Evolutionary conservation across 2,329 filamentous ascomycete genomes (phyloP).

Genomic region (Colletotrichum lini): DNA sequence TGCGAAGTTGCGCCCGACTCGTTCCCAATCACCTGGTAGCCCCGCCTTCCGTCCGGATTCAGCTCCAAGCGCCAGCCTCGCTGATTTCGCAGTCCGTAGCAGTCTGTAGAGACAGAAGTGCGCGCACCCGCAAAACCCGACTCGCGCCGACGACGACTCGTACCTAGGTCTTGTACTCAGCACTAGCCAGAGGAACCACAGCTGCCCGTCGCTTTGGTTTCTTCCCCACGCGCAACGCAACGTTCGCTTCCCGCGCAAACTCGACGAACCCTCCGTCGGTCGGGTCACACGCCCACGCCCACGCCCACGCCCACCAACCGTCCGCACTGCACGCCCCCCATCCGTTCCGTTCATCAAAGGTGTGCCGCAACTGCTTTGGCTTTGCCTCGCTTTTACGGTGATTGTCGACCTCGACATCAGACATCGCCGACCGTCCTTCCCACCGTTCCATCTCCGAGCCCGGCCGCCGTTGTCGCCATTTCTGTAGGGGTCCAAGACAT

Average conservation of each 20-base stretch:
- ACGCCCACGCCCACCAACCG: background rate
- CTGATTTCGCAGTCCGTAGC: conserved; percentile 19
- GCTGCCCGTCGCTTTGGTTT: conserved; percentile 12
- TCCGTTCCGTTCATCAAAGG: conserved; percentile 29
- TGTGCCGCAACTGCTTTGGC: background rate
- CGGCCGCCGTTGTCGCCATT: conserved; percentile 26
- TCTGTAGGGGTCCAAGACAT: conserved; percentile 36
- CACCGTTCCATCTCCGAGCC: conserved; percentile 29
- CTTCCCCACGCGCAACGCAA: conserved; percentile 29
- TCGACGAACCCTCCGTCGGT: conserved; percentile 24
- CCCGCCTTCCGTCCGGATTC: conserved; percentile 20
- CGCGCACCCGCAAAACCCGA: conserved; percentile 1
- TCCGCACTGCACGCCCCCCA: conserved; percentile 27
- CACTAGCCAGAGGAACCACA: background rate
- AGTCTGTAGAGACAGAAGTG: background rate
- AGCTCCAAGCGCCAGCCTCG: conserved; percentile 38
- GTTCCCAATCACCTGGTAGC: conserved; percentile 10
- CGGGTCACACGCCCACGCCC: conserved; percentile 17
- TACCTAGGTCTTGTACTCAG: too few species aligned
- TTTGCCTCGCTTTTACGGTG: background rate
- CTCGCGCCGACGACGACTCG: background rate
- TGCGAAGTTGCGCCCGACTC: conserved; percentile 34
- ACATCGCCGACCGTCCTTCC: conserved; percentile 19
- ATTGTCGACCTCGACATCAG: conserved; percentile 13
- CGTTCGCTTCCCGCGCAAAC: conserved; percentile 40